Conservation (phyloP, 106 monocot species). For the Alisma plantagoaquatica region DNA sequence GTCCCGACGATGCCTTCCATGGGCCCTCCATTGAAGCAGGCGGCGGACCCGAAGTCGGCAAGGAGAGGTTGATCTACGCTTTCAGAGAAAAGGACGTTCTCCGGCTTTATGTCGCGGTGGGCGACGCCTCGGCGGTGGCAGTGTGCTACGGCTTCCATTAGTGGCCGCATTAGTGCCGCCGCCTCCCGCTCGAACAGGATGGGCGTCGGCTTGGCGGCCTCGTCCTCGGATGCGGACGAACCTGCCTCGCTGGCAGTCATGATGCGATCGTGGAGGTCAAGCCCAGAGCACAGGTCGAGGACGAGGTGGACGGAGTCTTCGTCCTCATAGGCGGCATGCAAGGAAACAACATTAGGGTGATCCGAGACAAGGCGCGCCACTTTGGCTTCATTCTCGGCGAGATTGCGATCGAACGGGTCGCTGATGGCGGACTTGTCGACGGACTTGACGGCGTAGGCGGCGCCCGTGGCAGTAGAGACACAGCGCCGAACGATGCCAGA, state of each 20-base stretch:
- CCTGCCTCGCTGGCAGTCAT: no score
- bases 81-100: slow-evolving; percentile 70
- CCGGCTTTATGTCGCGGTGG: slow-evolving; percentile 76
- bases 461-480: slow-evolving; percentile 22
- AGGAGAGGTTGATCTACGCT: slow-evolving; percentile 19
- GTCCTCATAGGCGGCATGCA: slow-evolving; percentile 62
- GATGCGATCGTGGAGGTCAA: slow-evolving; percentile 58
- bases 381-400: slow-evolving; percentile 40
- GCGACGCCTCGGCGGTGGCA: slow-evolving; percentile 64
- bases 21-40: slow-evolving; percentile 13
- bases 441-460: slow-evolving; percentile 54
- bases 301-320: slow-evolving; percentile 34
- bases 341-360: slow-evolving; percentile 35
- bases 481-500: slow-evolving; percentile 54
- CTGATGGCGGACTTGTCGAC: slow-evolving; percentile 34
- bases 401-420: slow-evolving; percentile 44
- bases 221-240: no score
- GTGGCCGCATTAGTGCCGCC: no score
- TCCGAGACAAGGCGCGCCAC: slow-evolving; percentile 24
- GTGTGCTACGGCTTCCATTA: slow-evolving; percentile 40
- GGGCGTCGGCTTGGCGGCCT: no score
- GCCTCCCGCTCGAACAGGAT: no score
- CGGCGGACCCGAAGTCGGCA: slow-evolving; percentile 69
- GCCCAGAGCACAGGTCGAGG: slow-evolving; percentile 50
- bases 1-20: slow-evolving; percentile 66